Evolutionary conservation across 2,329 filamentous ascomycete genomes (phyloP), one percentile per base, ranked within the genome.

Genomic region (Microcyclospora pomicola): DNA sequence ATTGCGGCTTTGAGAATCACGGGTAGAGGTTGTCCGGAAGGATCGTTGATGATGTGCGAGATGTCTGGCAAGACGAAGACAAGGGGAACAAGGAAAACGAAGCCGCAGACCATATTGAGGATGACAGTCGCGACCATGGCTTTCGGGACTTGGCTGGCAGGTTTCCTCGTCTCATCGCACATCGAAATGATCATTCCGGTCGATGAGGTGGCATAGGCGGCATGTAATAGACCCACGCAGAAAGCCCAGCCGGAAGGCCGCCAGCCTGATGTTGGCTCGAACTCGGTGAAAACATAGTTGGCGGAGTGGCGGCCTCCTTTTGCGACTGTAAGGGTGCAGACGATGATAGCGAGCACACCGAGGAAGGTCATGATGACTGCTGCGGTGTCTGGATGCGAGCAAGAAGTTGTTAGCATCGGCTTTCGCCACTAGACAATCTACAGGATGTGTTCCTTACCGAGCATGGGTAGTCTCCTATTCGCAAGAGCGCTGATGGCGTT

Each of bases 121-220:
- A 29, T 11, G 34, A 36, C 29, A 27, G n/a, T 29, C 10, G 19
- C 48, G 33, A 82, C 76, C 74, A 84, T 80, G 49, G 79, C 80
- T 57, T 78, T 80, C 48, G 79, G 78, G 6, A 82, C 77, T 56
- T 82, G 79, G 2, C 67, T 72, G 0, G 75, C 66, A 5, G 79
- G 79, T 34, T 74, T 62, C 52, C 71, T 66, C 10, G 82, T 77
- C 56, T 83, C 80, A 59, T 84, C 80, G 50, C 77, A 82, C 79
- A 82, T 83, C 44, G 73, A 79, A 28, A 84, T 79, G 42, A 85
- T 79, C 80, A 85, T 85, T 60, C 81, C 81, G 0, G 79, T 83
- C 12, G 78, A 80, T 3, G 79, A 83, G 11, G 79, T 82, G 33
- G 77, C 78, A 52, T 84, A 83, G 44, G 75, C 80, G 35, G 76